These are phyloP conservation scores for Parathielavia hyrcaniae DNA, from an alignment of 495 filamentous ascomycete species.

Conservation along the genomic window DNA sequence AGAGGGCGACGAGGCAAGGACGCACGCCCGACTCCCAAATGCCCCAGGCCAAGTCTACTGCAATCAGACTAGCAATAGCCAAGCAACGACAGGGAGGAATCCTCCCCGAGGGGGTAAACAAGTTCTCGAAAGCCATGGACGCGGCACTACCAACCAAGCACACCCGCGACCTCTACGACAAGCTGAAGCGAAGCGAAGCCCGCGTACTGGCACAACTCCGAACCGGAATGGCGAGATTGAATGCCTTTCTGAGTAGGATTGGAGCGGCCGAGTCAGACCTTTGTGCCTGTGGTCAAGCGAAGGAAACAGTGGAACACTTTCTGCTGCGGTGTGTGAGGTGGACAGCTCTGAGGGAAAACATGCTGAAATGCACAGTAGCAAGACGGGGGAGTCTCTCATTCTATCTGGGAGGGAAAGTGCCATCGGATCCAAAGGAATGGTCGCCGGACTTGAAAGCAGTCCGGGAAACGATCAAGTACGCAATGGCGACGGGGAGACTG, in stretches of 20 bases:
- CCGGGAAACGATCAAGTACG: slow-evolving; percentile 26
- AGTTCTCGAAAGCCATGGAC: slow-evolving; percentile 29
- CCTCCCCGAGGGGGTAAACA: slow-evolving; percentile 23
- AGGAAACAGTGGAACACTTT: slow-evolving; percentile 21
- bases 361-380: slow-evolving; percentile 32
- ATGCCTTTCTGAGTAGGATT: slow-evolving; percentile 33
- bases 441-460: too few species aligned
- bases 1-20: slow-evolving; percentile 8
- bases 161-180: slow-evolving; percentile 32
- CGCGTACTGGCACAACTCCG: slow-evolving; percentile 31
- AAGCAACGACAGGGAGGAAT: not conserved
- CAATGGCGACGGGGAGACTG: slow-evolving; percentile 36
- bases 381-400: slow-evolving; percentile 20
- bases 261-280: slow-evolving; percentile 22
- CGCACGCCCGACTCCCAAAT: not conserved
- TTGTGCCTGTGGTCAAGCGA: slow-evolving; percentile 24
- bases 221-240: slow-evolving; percentile 35
- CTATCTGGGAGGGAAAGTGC: too few species aligned
- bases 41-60: not conserved
- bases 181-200: slow-evolving; percentile 24
- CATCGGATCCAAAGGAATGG: too few species aligned
- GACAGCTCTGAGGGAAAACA: slow-evolving; percentile 29
- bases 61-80: not conserved
- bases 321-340: slow-evolving; percentile 33
- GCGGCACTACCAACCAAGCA: slow-evolving; percentile 30